Evolutionary conservation across 192 early-diverging fungal genomes (phyloP), one percentile per base, ranked within the genome.

Genomic region (Backusella tarrabulga): DNA sequence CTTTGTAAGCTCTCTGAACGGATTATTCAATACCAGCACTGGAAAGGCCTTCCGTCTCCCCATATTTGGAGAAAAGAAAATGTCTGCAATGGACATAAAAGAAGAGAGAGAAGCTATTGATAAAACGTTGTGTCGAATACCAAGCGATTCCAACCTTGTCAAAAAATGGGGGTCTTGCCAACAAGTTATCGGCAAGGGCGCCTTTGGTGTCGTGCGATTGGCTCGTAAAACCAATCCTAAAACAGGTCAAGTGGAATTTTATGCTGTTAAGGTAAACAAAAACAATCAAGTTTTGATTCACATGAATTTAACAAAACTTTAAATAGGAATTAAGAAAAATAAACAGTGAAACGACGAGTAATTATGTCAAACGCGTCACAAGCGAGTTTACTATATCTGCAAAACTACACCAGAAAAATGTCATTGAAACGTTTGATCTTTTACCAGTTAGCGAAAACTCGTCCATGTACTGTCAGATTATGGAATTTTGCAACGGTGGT

Each of bases 341-440:
- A 46, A 71, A 87, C n/a, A 68, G 70, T 36, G 88, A 90, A 78
- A 78, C 83, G 0, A 70, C 80, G 32, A 88, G 82, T 46, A 69
- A 69, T 14, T 90, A 90, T 74, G 83, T 90, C 76, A 84, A 88
- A 23, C 85, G 88, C 21, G 68, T 90, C 19, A 89, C 87, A 11
- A 82, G 87, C 60, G 95, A 96, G 77, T 96, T 96, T 77, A 94
- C 93, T 76, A 96, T 96, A 75, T 87, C 88, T 12, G 93, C 92
- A 6, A 88, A 90, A 6, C 79, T 96, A 6, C 86, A 92, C 42
- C 93, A 95, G 76, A 80, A 81, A 60, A 94, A 96, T 72, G 88
- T 96, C 34, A 91, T 96, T 68, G 80, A 91, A 67, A 95, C 93
- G 0, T 81, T 96, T 17, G 95, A 96, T 79, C 82, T 96, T 66